A percentile compares a stretch with the other conserved stretches of the same genome.
Conservation (phyloP, 2,329 filamentous ascomycete species). For the Orbilia brochopaga region DNA sequence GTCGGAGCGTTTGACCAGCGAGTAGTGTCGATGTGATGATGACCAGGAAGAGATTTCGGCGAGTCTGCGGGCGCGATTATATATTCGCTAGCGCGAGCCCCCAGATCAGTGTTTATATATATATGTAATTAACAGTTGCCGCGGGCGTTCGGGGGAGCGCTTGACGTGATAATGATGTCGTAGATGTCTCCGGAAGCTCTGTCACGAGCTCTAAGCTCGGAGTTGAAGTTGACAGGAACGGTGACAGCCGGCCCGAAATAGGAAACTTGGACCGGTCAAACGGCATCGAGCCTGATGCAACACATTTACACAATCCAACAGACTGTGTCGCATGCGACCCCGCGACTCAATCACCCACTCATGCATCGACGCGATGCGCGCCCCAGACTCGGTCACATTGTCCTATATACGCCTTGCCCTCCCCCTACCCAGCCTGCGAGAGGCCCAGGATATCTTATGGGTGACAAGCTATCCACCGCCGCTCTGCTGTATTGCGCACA, state of each 20-base stretch:
- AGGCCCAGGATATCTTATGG: no score
- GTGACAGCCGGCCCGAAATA: constrained; percentile 11
- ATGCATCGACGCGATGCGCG: no score
- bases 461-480: no score
- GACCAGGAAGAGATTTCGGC: not conserved
- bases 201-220: constrained; percentile 42
- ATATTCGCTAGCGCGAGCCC: not conserved
- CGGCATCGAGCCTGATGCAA: constrained; percentile 28
- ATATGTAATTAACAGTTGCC: not conserved
- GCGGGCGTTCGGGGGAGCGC: not conserved
- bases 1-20: not conserved
- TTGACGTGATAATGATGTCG: constrained; percentile 18
- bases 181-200: constrained; percentile 33
- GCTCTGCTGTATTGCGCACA: no score
- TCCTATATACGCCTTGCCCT: no score
- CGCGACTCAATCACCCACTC: no score
- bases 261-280: constrained; percentile 25
- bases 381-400: no score
- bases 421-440: no score
- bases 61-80: not conserved
- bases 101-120: not conserved
- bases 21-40: not conserved
- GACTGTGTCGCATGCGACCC: not conserved
- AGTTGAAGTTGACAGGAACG: constrained; percentile 41
- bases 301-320: constrained; percentile 44